Base-by-base conservation (phyloP, 208 protist genomes). In the Borovskyia barvae region DNA sequence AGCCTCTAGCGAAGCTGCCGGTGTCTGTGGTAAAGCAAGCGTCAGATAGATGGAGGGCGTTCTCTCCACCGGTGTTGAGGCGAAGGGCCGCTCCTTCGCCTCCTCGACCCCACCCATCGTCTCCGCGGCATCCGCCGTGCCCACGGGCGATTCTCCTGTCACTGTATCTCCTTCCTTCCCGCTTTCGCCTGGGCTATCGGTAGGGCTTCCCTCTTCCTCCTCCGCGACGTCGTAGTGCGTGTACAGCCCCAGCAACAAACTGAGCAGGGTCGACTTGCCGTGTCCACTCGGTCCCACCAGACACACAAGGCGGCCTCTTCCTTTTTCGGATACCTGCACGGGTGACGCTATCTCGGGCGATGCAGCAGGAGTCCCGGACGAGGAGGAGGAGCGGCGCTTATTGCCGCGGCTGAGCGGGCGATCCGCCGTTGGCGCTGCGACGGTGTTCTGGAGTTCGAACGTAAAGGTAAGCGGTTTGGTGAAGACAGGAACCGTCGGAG, bases 231-330 rank as follows among this genome's bases (percentile, higher is more conserved):
- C 42, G 37, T 66, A 75, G 62, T 77, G 36, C n/a, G 64, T 67
- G 72, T 92, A 92, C 36, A 93, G 61, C 1, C 68, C 82, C 0
- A 93, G 54, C 30, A 93, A 50, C 32, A 93, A 65, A 5, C 71
- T 75, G n/a, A 93, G 66, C 36, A 90, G 58, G 12, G 85, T 93
- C 26, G 77, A 86, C 68, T 93, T 93, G 29, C 85, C 85, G 45
- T 76, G 83, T 5, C 85, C 85, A 43, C 82, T 90, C 3, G 67
- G 63, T 2, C 85, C 80, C 0, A 79, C 68, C 0, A 93, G 46
- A 39, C 74, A 85, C 37, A 93, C 72, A 17, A 93, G 63, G 30
- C 61, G 61, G 1, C 85, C 85, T 11, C 25, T 42, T 22, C 71
- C 55, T 22, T 49, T 68, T 6, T 26, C 26, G n/a, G 30, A 17